Conservation (phyloP, 2,329 filamentous ascomycete species). For the Xylariaceae sp. region DNA sequence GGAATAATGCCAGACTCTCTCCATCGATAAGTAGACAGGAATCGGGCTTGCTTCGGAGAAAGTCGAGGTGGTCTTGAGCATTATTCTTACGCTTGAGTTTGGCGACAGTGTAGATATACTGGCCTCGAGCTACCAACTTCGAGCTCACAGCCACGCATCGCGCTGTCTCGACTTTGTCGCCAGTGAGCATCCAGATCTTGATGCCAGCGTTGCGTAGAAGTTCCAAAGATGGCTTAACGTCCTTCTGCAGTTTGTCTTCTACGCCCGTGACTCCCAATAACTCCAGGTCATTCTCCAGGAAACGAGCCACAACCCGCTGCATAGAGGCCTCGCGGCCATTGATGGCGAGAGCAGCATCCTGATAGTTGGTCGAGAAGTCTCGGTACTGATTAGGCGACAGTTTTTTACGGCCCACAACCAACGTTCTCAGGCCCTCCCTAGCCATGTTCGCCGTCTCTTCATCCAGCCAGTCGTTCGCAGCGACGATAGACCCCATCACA, state of each 20-base stretch:
- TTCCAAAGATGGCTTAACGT: constrained; percentile 93
- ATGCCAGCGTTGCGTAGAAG: constrained; percentile 93
- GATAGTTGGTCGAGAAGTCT: constrained; percentile 70
- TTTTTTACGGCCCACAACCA: constrained; percentile 90
- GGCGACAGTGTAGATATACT: constrained; percentile 91
- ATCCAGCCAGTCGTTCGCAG: constrained; percentile 95
- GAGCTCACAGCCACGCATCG: constrained; percentile 93
- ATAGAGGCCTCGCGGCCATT: constrained; percentile 75
- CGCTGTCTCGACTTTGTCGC: constrained; percentile 96
- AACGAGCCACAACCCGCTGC: constrained; percentile 70
- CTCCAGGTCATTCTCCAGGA: constrained; percentile 83
- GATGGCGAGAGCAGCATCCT: constrained; percentile 75
- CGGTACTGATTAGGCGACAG: constrained; percentile 73
- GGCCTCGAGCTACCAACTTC: constrained; percentile 86
- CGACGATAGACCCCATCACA: constrained; percentile 94
- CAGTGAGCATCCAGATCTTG: constrained; percentile 99
- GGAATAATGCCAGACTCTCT: constrained; percentile 77
- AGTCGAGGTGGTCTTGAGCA: constrained; percentile 82
- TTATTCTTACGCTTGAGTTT: constrained; percentile 78
- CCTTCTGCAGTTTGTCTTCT: constrained; percentile 91
- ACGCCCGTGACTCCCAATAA: constrained; percentile 96
- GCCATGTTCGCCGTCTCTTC: constrained; percentile 99
- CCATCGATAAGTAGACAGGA: constrained; percentile 89
- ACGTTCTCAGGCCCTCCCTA: constrained; percentile 84
- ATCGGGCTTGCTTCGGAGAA: constrained; percentile 81